These are phyloP conservation scores for Fagopyrum tataricum DNA, from an alignment of 148 eudicot species.

Conservation along the genomic window DNA sequence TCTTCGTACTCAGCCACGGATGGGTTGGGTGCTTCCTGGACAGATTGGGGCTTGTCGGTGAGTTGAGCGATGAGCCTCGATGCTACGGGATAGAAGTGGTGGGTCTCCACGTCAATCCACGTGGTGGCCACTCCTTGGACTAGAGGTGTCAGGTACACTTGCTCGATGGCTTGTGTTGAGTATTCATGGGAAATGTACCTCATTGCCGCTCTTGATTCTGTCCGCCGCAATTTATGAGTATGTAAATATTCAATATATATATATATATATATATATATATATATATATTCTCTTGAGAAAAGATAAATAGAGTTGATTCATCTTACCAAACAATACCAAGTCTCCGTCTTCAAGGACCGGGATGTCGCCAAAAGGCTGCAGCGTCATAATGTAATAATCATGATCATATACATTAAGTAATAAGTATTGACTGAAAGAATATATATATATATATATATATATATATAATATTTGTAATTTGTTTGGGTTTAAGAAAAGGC, in stretches of 20 bases:
- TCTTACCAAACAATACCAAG: conserved; percentile 16
- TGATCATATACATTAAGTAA: too few relatives aligned
- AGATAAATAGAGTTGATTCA: too few relatives aligned
- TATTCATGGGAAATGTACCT: conserved; percentile 14
- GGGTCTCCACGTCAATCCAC: conserved; percentile 19
- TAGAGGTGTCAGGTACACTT: conserved; percentile 7
- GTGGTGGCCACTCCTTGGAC: not conserved
- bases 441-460: too few relatives aligned
- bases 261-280: too few relatives aligned
- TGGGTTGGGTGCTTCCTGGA: not conserved
- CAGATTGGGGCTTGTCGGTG: conserved; percentile 1
- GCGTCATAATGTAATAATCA: not conserved
- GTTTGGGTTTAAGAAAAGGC: too few relatives aligned
- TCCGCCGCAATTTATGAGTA: too few relatives aligned
- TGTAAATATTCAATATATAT: too few relatives aligned
- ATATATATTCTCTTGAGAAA: too few relatives aligned
- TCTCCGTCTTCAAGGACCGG: conserved; percentile 16
- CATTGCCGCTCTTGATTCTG: conserved; percentile 18
- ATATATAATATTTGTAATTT: too few relatives aligned
- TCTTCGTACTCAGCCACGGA: conserved; percentile 11
- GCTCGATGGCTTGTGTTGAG: not conserved
- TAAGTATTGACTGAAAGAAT: too few relatives aligned
- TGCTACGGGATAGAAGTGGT: conserved; percentile 13
- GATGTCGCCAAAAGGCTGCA: conserved; percentile 14
- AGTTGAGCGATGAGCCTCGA: not conserved